Conservation (phyloP, 371 early-diverging fungal species). For the Fennellomyces sp. region DNA sequence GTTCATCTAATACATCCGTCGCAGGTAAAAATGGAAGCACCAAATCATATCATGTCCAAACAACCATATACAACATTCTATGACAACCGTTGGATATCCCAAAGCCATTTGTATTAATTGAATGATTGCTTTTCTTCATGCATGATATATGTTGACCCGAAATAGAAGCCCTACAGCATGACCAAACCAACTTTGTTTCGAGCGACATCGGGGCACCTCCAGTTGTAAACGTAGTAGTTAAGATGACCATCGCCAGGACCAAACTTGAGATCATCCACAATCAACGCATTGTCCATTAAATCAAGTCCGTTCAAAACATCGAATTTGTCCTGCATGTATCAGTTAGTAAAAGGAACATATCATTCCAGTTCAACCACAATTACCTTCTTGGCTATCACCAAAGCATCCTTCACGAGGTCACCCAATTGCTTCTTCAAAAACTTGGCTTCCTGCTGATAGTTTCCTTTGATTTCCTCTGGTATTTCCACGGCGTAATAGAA, state of each 20-base stretch:
- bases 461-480: slow-evolving; percentile 36
- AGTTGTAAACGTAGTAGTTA: slow-evolving; percentile 97
- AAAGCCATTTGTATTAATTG: too few relatives aligned
- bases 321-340: slow-evolving; percentile 48
- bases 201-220: slow-evolving; percentile 72
- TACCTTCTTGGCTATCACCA: slow-evolving; percentile 79
- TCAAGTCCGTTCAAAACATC: slow-evolving; percentile 95
- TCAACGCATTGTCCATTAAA: slow-evolving; percentile 80
- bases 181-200: slow-evolving; percentile 83
- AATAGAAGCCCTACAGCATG: too few relatives aligned
- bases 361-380: neutral
- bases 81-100: too few relatives aligned
- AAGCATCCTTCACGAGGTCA: slow-evolving; percentile 71
- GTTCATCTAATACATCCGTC: too few relatives aligned
- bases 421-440: slow-evolving; percentile 56
- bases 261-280: slow-evolving; percentile 85
- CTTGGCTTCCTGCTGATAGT: slow-evolving; percentile 37
- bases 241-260: slow-evolving; percentile 92
- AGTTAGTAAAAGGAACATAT: neutral
- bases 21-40: too few relatives aligned
- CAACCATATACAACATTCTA: too few relatives aligned
- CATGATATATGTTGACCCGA: too few relatives aligned
- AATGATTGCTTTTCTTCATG: too few relatives aligned
- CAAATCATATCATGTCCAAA: too few relatives aligned
- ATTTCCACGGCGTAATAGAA: slow-evolving; percentile 89